phyloP scores from a whole-genome alignment of 2,329 filamentous ascomycete genomes.

The Pseudogymnoascus sp. region DNA sequence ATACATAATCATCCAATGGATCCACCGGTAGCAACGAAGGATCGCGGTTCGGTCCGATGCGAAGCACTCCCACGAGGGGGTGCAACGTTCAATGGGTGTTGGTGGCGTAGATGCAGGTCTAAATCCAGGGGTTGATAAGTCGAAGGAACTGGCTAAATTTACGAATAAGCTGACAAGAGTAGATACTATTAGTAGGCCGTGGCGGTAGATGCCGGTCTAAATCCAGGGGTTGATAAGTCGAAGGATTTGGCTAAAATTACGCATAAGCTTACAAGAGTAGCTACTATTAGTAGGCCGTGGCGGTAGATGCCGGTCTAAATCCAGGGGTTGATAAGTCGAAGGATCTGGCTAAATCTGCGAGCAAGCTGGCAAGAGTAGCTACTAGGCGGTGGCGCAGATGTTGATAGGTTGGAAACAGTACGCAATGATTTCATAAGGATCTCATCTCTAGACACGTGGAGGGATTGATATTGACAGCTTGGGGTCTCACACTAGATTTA shows the following conservation, averaged over 20 bases:
- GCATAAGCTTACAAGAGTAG: not conserved
- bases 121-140: slow-evolving; percentile 5
- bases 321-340: not conserved
- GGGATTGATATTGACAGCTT: slow-evolving; percentile 11
- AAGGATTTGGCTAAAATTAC: not conserved
- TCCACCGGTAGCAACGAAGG: slow-evolving; percentile 3
- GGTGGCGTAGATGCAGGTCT: not conserved
- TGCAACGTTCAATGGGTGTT: not conserved
- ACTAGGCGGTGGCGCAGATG: not conserved
- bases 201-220: no score
- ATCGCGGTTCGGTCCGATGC: not conserved
- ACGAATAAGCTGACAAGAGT: not conserved
- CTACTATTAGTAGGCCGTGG: no score
- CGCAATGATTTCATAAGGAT: not conserved
- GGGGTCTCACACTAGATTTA: slow-evolving; percentile 6
- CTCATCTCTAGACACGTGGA: not conserved
- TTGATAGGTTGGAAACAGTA: not conserved
- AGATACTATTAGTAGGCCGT: no score
- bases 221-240: not conserved
- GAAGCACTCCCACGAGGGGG: no score
- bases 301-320: no score
- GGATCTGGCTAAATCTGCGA: not conserved
- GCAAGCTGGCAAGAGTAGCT: slow-evolving; percentile 9
- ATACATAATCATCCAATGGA: slow-evolving; percentile 9
- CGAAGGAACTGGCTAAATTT: not conserved